Evolutionary conservation across 192 early-diverging fungal genomes (phyloP).

Genomic region (Coemansia pectinata): DNA sequence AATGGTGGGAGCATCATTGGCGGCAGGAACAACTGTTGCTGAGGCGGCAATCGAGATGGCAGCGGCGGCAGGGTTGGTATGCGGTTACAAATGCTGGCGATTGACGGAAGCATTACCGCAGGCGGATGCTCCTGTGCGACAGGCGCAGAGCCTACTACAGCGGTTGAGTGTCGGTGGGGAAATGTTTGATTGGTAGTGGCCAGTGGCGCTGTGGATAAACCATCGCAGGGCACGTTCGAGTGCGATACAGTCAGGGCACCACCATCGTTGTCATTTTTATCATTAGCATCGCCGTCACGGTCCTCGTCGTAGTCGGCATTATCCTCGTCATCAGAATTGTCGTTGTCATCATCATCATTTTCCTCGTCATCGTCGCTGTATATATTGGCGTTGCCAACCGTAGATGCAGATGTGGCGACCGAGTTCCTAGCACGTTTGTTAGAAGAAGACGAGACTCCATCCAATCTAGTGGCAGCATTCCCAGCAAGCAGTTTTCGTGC

Average conservation of each 20-base stretch:
- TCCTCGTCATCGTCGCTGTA: constrained; percentile 8
- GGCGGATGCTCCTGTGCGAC: neutral
- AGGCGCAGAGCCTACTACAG: neutral
- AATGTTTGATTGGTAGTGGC: neutral
- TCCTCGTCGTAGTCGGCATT: constrained; percentile 5
- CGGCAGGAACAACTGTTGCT: neutral
- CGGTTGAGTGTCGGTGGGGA: neutral
- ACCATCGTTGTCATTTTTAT: neutral
- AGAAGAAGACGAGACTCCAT: neutral
- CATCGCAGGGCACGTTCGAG: neutral
- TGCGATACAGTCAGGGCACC: neutral
- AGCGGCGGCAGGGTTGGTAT: neutral
- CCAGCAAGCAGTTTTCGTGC: neutral
- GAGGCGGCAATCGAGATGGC: neutral
- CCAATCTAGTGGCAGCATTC: neutral
- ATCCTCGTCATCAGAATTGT: constrained; percentile 11
- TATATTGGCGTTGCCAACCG: neutral
- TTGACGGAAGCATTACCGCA: constrained; percentile 27
- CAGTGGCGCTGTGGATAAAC: neutral
- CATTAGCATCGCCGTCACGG: neutral
- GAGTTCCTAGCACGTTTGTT: neutral
- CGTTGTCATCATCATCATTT: constrained; percentile 1
- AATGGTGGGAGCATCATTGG: neutral
- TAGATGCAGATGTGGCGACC: neutral
- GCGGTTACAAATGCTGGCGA: constrained; percentile 34